Percentiles rank a stretch among this genome's conserved stretches.
Evolutionary conservation across 257 asterid species (phyloP).

Genomic region (Fraxinus pennsylvanica): DNA sequence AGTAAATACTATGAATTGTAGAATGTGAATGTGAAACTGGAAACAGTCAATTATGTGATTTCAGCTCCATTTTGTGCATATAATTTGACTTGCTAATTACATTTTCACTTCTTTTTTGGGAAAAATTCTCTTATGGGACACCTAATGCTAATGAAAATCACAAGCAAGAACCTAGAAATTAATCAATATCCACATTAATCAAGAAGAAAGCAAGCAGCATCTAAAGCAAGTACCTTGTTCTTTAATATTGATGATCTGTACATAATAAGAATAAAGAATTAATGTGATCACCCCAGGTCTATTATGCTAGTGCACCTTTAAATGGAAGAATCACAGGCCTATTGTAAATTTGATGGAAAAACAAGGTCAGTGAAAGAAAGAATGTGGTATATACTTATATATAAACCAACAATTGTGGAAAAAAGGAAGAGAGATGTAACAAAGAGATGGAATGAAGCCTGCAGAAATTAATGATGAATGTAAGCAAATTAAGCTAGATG

Average conservation of each 20-base stretch:
- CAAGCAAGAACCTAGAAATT: not conserved
- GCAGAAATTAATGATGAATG: conserved; percentile 33
- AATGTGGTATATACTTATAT: not conserved
- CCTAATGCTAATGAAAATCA: not conserved
- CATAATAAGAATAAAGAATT: not conserved
- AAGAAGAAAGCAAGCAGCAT: not conserved
- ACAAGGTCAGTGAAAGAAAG: not conserved
- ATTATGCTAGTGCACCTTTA: not conserved
- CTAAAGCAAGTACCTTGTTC: not conserved
- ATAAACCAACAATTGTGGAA: conserved; percentile 20
- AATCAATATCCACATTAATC: not conserved
- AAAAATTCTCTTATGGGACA: too few relatives aligned
- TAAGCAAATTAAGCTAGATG: conserved; percentile 32
- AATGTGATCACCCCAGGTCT: conserved; percentile 4
- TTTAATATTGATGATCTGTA: not conserved
- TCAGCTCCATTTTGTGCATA: not conserved
- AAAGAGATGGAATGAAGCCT: conserved; percentile 17
- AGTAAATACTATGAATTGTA: not conserved
- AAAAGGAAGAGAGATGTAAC: conserved; percentile 20
- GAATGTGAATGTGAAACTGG: not conserved
- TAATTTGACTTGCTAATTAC: not conserved
- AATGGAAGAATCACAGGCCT: conserved; percentile 1
- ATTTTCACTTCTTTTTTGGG: too few relatives aligned
- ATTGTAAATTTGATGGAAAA: not conserved
- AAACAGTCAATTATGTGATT: not conserved